A percentile compares a stretch with the other conserved stretches of the same genome.
phyloP scores from a whole-genome alignment of 2,329 filamentous ascomycete species.

The Penicillium corylophilum region DNA sequence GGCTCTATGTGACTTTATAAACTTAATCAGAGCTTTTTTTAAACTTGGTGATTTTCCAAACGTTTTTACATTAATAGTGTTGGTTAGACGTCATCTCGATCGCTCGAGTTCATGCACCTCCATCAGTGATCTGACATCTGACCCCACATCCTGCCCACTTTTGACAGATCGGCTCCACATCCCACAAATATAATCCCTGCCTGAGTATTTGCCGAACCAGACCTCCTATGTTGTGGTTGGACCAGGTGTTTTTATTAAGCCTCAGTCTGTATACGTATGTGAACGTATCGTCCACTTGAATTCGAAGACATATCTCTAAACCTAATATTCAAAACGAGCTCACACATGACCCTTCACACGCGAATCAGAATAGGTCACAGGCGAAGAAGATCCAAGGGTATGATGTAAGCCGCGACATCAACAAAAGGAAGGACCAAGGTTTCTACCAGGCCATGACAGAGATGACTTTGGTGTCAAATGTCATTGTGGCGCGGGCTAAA shows the following conservation, averaged over 20 bases:
- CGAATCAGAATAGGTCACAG: not conserved
- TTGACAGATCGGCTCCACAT: constrained; percentile 17
- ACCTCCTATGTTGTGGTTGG: not conserved
- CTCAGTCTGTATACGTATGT: not conserved
- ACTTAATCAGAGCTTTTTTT: constrained; percentile 6
- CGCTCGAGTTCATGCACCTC: constrained; percentile 15
- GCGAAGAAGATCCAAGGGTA: not conserved
- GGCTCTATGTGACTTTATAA: not conserved
- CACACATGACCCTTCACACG: not conserved
- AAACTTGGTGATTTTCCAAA: no score
- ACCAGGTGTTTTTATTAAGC: not conserved
- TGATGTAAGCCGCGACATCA: not conserved
- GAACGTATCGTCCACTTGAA: not conserved
- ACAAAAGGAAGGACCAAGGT: not conserved
- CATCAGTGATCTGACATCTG: constrained; percentile 8
- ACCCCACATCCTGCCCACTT: constrained; percentile 10
- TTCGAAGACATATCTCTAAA: not conserved
- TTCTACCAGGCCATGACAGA: not conserved
- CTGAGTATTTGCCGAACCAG: not conserved
- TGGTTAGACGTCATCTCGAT: constrained; percentile 21
- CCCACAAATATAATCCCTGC: not conserved
- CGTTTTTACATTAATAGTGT: no score
- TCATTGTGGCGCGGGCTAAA: not conserved
- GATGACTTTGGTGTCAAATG: not conserved
- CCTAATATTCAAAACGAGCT: not conserved